Evolutionary conservation across 192 early-diverging fungal species (phyloP).

Genomic region (Coemansia sp.): DNA sequence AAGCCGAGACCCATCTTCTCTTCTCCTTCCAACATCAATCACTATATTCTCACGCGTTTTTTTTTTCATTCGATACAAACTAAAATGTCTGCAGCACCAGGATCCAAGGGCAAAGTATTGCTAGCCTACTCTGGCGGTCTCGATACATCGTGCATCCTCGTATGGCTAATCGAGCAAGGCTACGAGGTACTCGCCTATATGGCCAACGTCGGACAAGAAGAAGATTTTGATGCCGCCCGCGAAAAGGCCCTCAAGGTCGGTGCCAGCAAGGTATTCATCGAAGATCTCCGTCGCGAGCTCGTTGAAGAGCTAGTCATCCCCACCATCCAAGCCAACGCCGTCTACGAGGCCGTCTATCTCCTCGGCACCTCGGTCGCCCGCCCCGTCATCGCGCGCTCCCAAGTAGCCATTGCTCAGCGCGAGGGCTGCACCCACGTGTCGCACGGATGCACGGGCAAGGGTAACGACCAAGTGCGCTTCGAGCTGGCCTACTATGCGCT

Average conservation of each 20-base stretch:
- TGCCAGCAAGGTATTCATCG: constrained; percentile 91
- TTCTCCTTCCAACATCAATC: neutral
- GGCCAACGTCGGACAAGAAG: constrained; percentile 98
- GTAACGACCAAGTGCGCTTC: constrained; percentile 99
- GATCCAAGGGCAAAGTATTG: constrained; percentile 80
- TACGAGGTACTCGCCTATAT: constrained; percentile 97
- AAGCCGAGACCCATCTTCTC: neutral
- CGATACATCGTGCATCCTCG: constrained; percentile 99
- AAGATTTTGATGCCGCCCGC: constrained; percentile 94
- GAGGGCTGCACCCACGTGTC: constrained; percentile 96
- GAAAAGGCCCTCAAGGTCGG: constrained; percentile 92
- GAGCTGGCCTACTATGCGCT: constrained; percentile 98
- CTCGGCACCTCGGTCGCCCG: constrained; percentile 97
- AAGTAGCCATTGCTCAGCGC: constrained; percentile 88
- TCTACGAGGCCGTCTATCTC: constrained; percentile 95
- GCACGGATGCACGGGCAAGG: constrained; percentile 99
- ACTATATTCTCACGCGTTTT: neutral
- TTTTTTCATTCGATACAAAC: neutral
- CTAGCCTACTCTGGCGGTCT: constrained; percentile 98
- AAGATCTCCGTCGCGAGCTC: constrained; percentile 93
- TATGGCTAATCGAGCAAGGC: constrained; percentile 96
- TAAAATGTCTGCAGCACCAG: constrained; percentile 50
- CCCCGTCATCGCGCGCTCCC: constrained; percentile 86
- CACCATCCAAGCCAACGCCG: constrained; percentile 89
- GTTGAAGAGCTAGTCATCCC: constrained; percentile 92